Evolutionary conservation across 139 green algal species (phyloP).

Genomic region (Chlamydomonas schloesseri): DNA sequence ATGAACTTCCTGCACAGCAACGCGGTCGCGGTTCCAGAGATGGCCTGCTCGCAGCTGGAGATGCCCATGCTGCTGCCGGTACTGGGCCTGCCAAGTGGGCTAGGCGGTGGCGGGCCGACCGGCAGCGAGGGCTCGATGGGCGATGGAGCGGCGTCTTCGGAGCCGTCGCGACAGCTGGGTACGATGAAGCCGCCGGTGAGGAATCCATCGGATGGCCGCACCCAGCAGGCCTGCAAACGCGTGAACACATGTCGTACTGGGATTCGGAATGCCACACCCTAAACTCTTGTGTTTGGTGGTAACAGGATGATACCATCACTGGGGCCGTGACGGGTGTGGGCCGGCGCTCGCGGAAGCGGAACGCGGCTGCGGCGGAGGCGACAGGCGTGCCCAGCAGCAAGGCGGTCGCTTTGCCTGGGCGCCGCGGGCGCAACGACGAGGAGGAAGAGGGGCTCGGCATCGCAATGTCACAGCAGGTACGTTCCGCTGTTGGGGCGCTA

Average conservation of each 20-base stretch:
- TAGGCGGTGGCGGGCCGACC: neutral
- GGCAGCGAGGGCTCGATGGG: neutral
- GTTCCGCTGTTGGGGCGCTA: neutral
- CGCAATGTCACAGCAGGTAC: slow-evolving; percentile 36
- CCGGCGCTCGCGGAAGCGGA: slow-evolving; percentile 10
- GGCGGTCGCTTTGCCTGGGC: neutral
- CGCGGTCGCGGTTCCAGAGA: neutral
- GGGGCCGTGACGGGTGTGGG: neutral
- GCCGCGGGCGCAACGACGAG: slow-evolving; percentile 4
- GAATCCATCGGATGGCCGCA: too few species aligned
- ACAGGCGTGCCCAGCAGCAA: neutral
- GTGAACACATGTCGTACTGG: too few species aligned
- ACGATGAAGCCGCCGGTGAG: neutral
- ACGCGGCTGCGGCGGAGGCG: neutral
- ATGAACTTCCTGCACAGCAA: slow-evolving; percentile 25
- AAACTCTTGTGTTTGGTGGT: too few species aligned
- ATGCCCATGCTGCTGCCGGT: slow-evolving; percentile 15
- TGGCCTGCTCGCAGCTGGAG: slow-evolving; percentile 18
- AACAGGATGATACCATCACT: neutral
- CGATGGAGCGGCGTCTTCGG: neutral
- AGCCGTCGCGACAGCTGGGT: neutral
- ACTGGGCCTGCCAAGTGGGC: neutral
- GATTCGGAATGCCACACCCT: too few species aligned
- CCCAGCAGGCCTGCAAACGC: neutral
- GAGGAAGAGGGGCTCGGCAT: slow-evolving; percentile 32